These are phyloP conservation scores for Alternaria sp. DNA, from an alignment of 2,329 filamentous ascomycete genomes.

Conservation along the genomic window DNA sequence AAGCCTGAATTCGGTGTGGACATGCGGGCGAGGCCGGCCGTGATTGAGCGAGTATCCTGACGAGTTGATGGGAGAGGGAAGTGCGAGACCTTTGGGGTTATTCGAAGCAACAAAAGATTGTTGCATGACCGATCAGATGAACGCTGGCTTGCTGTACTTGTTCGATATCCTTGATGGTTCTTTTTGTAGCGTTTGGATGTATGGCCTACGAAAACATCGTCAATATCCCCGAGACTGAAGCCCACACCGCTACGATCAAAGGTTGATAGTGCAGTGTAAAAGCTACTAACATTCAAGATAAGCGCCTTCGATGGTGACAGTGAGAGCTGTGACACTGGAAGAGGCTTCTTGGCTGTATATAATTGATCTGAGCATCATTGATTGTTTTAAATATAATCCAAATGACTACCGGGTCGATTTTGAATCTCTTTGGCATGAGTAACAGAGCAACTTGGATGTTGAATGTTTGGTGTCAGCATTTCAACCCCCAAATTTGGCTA, in stretches of 20 bases:
- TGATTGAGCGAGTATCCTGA: not conserved
- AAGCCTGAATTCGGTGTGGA: not conserved
- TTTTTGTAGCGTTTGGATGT: not conserved
- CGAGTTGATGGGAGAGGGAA: too few species aligned
- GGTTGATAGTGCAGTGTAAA: not conserved
- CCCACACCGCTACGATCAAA: not conserved
- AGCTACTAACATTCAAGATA: not conserved
- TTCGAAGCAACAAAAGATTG: accelerated
- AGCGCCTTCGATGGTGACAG: not conserved
- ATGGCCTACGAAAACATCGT: too few species aligned
- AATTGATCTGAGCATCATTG: not conserved
- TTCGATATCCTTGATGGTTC: not conserved
- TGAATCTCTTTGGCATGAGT: not conserved
- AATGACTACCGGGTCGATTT: accelerated
- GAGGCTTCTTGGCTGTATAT: not conserved
- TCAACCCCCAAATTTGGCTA: not conserved
- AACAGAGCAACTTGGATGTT: not conserved
- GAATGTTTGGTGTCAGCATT: not conserved
- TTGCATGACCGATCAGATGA: not conserved
- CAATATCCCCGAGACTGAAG: not conserved
- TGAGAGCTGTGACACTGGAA: not conserved
- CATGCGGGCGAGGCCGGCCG: not conserved
- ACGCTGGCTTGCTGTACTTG: not conserved
- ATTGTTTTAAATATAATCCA: not conserved
- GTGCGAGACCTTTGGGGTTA: not conserved